phyloP scores from a whole-genome alignment of 2,329 filamentous ascomycete genomes.

The Fusarium multiceps region DNA sequence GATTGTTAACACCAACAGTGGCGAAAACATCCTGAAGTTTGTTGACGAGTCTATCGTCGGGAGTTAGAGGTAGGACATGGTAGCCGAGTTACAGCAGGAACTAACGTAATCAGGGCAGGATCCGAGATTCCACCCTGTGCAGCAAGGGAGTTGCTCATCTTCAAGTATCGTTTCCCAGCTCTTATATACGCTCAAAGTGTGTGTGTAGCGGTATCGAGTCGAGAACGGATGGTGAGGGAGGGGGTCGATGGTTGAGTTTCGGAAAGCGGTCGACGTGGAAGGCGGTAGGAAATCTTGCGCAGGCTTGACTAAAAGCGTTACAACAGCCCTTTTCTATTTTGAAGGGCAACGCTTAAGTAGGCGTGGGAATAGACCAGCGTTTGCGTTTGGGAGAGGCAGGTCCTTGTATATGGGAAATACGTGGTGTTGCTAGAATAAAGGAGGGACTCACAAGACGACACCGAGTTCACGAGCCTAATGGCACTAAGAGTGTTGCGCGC shows the following conservation, averaged over 20 bases:
- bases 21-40: constrained; percentile 99
- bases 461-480: constrained; percentile 50
- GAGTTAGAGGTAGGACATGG: constrained; percentile 37
- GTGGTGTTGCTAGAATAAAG: constrained; percentile 47
- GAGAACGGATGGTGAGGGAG: constrained; percentile 22
- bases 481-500: constrained; percentile 44
- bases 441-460: constrained; percentile 50
- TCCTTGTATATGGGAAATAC: constrained; percentile 38
- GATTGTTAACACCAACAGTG: constrained; percentile 98
- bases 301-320: constrained; percentile 7
- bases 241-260: constrained; percentile 25
- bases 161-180: constrained; percentile 30
- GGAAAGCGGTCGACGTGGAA: constrained; percentile 40
- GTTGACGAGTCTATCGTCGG: constrained; percentile 80
- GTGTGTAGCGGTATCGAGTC: constrained; percentile 5
- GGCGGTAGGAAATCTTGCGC: constrained; percentile 30
- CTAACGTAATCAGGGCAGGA: constrained; percentile 73
- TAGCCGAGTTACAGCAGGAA: constrained; percentile 29
- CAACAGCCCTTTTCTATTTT: background rate
- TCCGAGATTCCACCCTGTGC: constrained; percentile 71
- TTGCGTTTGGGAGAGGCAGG: constrained; percentile 7
- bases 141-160: constrained; percentile 54
- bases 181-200: constrained; percentile 20
- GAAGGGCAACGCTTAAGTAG: constrained; percentile 1
- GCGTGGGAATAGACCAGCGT: constrained; percentile 12